Evolutionary conservation across 345 rosid genomes (phyloP), one percentile per base, ranked within the genome.

Genomic region (Isatis tinctoria): DNA sequence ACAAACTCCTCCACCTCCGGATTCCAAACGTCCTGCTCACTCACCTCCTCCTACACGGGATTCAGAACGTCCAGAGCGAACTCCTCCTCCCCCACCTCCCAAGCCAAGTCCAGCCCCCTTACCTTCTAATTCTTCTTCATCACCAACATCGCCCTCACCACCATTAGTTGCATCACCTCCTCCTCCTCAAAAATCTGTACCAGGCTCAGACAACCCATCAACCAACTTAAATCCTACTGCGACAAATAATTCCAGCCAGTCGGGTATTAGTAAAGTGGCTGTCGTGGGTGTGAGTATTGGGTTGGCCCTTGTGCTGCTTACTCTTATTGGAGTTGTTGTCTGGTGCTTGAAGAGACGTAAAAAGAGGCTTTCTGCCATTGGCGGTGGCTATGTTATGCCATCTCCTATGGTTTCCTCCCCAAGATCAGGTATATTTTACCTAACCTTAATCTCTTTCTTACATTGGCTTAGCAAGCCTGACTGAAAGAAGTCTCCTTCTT

Each of bases 301-400:
- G 5, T 78, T 82, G 16, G 92, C 79, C 22, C 49, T 91, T 65
- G 41, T 91, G 71, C 74, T 86, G 47, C 86, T 91, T 69, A 67
- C 80, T 82, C 82, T 90, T 53, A 65, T 84, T 74, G 94, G 85
- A 70, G 64, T 77, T 73, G 52, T 82, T 36, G 70, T 82, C 4
- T 91, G 89, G 83, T 90, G 88, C 81, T 51, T 84, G 51, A 83
- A 73, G 77, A 89, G 80, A 83, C 79, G 82, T 33, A 87, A 85
- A 81, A 91, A 75, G 78, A 78, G 70, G 70, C 72, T 40, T 48
- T 43, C 87, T 57, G 49, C 81, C 59, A 79, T 76, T 30, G 80
- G 79, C 61, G 93, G 93, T 66, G 92, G 81, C 76, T 83, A 87
- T 74, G 73, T 83, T 44, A 78, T 84, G 85, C 93, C 97, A 6